phyloP scores from a whole-genome alignment of 805 yeast genomes.

The Teunomyces panamensis region DNA sequence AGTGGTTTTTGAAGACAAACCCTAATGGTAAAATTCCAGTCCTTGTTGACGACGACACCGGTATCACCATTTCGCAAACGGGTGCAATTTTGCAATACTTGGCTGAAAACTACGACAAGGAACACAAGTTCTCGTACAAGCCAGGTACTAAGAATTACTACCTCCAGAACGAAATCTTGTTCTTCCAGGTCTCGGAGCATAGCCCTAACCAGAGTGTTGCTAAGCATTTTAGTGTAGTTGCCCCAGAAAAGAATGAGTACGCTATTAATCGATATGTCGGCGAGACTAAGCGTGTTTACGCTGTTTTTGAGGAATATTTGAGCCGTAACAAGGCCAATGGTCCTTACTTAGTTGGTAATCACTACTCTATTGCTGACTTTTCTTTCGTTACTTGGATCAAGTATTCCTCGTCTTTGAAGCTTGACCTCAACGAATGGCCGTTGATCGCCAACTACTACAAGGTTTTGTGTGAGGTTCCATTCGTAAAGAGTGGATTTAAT shows the following conservation, averaged over 20 bases:
- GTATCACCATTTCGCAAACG: constrained; percentile 52
- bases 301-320: constrained; percentile 53
- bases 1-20: constrained; percentile 54
- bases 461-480: constrained; percentile 24
- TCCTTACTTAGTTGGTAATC: constrained; percentile 55
- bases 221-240: constrained; percentile 42
- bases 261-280: constrained; percentile 49
- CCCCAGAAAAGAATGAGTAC: constrained; percentile 52
- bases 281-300: constrained; percentile 53
- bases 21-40: constrained; percentile 67
- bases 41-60: constrained; percentile 40
- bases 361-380: constrained; percentile 58
- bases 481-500: constrained; percentile 27
- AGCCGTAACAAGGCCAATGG: constrained; percentile 37
- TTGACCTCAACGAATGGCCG: constrained; percentile 41
- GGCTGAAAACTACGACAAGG: constrained; percentile 59
- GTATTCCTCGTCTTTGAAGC: constrained; percentile 11
- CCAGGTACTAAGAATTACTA: constrained; percentile 43
- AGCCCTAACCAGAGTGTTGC: constrained; percentile 68
- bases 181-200: constrained; percentile 54
- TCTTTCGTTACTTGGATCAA: constrained; percentile 46
- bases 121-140: constrained; percentile 43
- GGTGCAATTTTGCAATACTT: constrained; percentile 61
- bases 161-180: constrained; percentile 50
- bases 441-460: constrained; percentile 39